phyloP scores from a whole-genome alignment of 805 yeast genomes.

The Danielia reshetovae region DNA sequence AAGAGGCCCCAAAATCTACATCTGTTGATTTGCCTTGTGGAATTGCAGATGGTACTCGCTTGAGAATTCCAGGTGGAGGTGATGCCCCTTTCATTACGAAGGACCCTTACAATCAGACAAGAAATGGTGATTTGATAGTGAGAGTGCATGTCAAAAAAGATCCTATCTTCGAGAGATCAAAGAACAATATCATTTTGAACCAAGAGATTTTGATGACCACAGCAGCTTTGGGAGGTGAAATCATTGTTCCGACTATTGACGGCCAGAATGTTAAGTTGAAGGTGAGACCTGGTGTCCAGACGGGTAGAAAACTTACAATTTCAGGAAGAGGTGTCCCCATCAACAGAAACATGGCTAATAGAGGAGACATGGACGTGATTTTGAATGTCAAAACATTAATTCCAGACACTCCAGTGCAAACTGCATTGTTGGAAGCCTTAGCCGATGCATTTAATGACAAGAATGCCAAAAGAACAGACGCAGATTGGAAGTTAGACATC shows the following conservation, averaged over 20 bases:
- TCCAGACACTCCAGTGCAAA: slow-evolving; percentile 81
- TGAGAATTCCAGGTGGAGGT: slow-evolving; percentile 85
- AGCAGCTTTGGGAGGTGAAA: slow-evolving; percentile 91
- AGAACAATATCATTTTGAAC: slow-evolving; percentile 60
- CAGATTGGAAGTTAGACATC: slow-evolving; percentile 33
- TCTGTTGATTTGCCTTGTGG: slow-evolving; percentile 87
- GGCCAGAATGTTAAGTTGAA: slow-evolving; percentile 73
- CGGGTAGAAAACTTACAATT: slow-evolving; percentile 67
- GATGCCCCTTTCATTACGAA: slow-evolving; percentile 77
- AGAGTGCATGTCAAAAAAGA: slow-evolving; percentile 78
- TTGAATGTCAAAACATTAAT: slow-evolving; percentile 67
- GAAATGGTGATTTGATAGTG: slow-evolving; percentile 85
- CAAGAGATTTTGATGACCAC: slow-evolving; percentile 87
- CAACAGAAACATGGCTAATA: slow-evolving; percentile 43
- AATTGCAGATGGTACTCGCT: slow-evolving; percentile 76
- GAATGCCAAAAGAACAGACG: slow-evolving; percentile 67
- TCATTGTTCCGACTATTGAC: slow-evolving; percentile 86
- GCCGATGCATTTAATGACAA: slow-evolving; percentile 87
- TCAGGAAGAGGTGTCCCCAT: slow-evolving; percentile 87
- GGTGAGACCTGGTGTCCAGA: slow-evolving; percentile 81
- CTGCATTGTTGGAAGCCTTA: slow-evolving; percentile 84
- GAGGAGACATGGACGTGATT: slow-evolving; percentile 80
- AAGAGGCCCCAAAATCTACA: slow-evolving; percentile 61
- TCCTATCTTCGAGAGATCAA: slow-evolving; percentile 60
- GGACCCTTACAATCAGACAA: slow-evolving; percentile 62